Conservation (phyloP, 257 asterid genomes). For the Prunella vulgaris region DNA sequence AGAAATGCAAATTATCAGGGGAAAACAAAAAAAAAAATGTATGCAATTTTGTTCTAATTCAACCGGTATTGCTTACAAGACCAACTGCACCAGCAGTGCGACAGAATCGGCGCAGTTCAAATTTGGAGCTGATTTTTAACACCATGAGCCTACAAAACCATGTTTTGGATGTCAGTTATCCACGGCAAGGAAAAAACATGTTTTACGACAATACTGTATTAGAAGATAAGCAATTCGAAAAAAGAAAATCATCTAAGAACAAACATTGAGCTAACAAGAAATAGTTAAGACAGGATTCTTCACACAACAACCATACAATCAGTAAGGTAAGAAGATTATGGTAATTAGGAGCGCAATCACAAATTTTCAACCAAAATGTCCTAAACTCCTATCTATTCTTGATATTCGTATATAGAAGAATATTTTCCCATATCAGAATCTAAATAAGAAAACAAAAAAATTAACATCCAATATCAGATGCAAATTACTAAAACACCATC, state of each 20-base stretch:
- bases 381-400: not conserved
- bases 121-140: conserved; percentile 85
- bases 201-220: not conserved
- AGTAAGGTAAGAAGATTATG: not conserved
- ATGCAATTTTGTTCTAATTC: not conserved
- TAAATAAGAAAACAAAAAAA: too few relatives aligned
- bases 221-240: not conserved
- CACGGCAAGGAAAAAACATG: not conserved
- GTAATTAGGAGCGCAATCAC: not conserved
- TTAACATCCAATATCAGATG: not conserved
- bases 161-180: conserved; percentile 17
- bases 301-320: not conserved
- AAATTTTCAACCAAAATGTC: not conserved
- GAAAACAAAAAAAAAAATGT: not conserved
- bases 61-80: conserved; percentile 50
- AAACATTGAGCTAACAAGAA: conserved; percentile 11
- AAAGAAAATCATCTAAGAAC: not conserved
- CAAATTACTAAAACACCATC: not conserved
- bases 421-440: not conserved
- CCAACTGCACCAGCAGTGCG: conserved; percentile 93
- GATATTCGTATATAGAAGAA: not conserved
- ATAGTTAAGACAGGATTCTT: not conserved
- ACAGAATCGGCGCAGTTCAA: conserved; percentile 91
- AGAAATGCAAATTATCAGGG: conserved; percentile 28
- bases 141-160: conserved; percentile 80